Evolutionary conservation across 2,329 filamentous ascomycete species (phyloP), one percentile per base, ranked within the genome.

Genomic region (Camillea tinctor): DNA sequence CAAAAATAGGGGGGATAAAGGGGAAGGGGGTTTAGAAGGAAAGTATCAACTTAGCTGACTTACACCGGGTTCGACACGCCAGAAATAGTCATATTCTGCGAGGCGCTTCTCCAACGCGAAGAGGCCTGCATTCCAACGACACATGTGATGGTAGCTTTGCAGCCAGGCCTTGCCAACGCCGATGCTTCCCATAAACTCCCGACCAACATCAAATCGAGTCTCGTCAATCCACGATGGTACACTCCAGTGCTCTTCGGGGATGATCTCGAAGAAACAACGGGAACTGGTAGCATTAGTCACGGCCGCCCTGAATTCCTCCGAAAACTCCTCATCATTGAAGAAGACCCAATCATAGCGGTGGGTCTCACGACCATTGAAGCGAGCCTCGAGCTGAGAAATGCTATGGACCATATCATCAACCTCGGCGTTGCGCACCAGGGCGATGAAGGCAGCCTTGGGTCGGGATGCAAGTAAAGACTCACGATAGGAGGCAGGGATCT

Each of bases 321-420:
- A 88, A 72, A 96, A 93, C 3, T 88, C 87, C 56, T 88, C 84
- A 68, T 92, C 87, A 75, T 93, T 95, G 81, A 95, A 92, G 77
- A 96, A 94, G 50, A 91, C 88, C 89, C 92, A 96, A 51, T 92
- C 90, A 71, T 96, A 96, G 69, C 90, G 89, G 79, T 92, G 71
- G 7, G 64, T 72, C n/a, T 56, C 90, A 65, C 91, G 92, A 71
- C 80, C 78, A 71, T 96, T 96, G 88, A 91, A 96, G 9, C 88
- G 89, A 58, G 84, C 78, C 73, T 93, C 90, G 52, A 93, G 76
- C 69, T 96, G 89, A 26, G 76, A 76, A 80, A 96, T 92, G 36
- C 87, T 89, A 66, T 84, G 81, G 13, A 92, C 76, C 72, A 93
- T 83, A 7, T 87, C 85, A 6, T 83, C 74, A 13, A 92, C 75